Conservation (phyloP, 2,329 filamentous ascomycete species). For the Fusarium neocosmosporiellum region DNA sequence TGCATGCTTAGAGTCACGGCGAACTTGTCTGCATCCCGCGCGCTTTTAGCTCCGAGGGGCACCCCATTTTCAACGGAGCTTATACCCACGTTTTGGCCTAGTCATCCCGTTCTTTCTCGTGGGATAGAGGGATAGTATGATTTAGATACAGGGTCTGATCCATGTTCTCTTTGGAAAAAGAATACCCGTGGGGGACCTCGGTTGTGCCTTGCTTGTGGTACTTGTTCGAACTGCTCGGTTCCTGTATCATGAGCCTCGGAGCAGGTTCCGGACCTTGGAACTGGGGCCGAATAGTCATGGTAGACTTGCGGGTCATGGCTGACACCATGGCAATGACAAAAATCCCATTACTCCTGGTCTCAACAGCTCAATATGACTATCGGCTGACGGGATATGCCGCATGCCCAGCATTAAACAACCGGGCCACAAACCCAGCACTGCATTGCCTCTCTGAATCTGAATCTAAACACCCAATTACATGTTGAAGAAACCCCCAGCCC, state of each 20-base stretch:
- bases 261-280: background rate
- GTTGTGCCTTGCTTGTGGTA: background rate
- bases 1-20: background rate
- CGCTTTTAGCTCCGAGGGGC: background rate
- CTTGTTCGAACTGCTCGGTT: no score
- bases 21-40: background rate
- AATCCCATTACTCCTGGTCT: background rate
- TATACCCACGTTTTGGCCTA: background rate
- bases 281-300: background rate
- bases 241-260: background rate
- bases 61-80: background rate
- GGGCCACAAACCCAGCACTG: constrained; percentile 4
- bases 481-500: constrained; percentile 23
- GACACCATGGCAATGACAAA: background rate
- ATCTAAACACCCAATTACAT: constrained; percentile 36
- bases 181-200: background rate
- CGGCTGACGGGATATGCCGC: background rate
- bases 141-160: background rate
- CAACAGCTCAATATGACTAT: background rate
- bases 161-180: background rate
- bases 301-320: background rate
- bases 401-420: background rate
- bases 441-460: constrained; percentile 10
- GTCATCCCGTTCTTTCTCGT: background rate
- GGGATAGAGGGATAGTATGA: background rate